Percentiles rank a stretch among this genome's conserved stretches.
phyloP scores from a whole-genome alignment of 352 stramenopile species.

The Phytophthora vignae region DNA sequence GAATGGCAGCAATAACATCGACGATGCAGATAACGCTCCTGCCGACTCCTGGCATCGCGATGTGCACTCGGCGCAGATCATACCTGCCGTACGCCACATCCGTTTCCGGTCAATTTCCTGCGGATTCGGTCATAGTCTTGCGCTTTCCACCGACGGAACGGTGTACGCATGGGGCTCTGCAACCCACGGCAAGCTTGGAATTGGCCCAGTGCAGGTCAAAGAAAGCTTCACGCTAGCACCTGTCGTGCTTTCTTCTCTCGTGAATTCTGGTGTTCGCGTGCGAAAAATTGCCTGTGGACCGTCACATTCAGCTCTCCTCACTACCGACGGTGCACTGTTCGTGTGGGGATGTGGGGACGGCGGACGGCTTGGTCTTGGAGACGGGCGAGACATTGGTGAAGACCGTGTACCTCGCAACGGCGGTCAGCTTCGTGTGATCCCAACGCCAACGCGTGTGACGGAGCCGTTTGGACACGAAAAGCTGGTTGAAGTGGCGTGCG shows the following conservation, averaged over 20 bases:
- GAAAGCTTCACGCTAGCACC: constrained; percentile 78
- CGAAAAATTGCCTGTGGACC: constrained; percentile 79
- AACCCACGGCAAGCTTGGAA: constrained; percentile 76
- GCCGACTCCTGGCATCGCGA: constrained; percentile 64
- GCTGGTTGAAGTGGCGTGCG: constrained; percentile 77
- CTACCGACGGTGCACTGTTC: constrained; percentile 61
- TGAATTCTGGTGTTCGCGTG: constrained; percentile 38
- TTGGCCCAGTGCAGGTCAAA: constrained; percentile 47
- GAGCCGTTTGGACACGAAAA: constrained; percentile 51
- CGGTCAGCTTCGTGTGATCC: constrained; percentile 49
- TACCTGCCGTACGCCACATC: constrained; percentile 48
- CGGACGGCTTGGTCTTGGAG: constrained; percentile 74
- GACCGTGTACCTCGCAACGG: constrained; percentile 68
- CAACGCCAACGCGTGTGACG: constrained; percentile 49
- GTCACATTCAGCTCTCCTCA: constrained; percentile 79
- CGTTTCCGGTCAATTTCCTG: constrained; percentile 70
- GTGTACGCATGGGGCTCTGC: constrained; percentile 82
- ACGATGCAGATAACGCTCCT: constrained; percentile 8
- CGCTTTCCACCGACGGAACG: constrained; percentile 65
- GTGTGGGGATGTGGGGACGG: constrained; percentile 82
- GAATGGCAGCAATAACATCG: constrained; percentile 14
- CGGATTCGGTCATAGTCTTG: constrained; percentile 76
- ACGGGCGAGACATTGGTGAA: constrained; percentile 67
- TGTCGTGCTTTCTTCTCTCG: constrained; percentile 46
- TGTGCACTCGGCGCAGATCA: constrained; percentile 48